Base-by-base conservation (phyloP, 257 asterid genomes). In the Nicotiana tomentosiformis region DNA sequence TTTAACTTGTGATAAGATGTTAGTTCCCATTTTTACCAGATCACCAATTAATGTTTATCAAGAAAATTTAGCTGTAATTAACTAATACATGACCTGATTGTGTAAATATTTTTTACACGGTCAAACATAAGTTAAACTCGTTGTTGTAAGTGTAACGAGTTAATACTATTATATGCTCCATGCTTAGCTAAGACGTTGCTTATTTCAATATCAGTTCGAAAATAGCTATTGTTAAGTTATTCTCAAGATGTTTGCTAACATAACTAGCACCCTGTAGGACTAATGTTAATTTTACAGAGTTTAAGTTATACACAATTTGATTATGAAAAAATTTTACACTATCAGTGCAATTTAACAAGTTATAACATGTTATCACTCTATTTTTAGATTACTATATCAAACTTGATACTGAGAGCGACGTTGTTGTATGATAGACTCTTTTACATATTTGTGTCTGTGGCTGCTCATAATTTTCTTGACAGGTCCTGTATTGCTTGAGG, bases 401-500 rank as follows among this genome's bases (percentile, higher is more conserved):
- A 70, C 35, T 4, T 70, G 78, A 70, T 72, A 72, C 15, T 7
- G 60, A 46, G 79, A 14, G 61, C 1, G 79, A 23, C 4, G 39
- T 23, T 72, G 61, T 43, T 0, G 20, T 72, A 43, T 23, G 79
- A 23, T 72, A 46, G 8, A 72, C 8, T 72, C 79, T 46, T 15
- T 72, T 72, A 23, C 79, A 23, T 72, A 72, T 3, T 46, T 72
- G 61, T 69, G 57, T 46, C 5, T 72, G 61, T 76, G 64, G 46
- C 43, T 76, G 29, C 6, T 61, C 4, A 78, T 26, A 39, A 26
- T 32, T 51, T 78, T 55, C 82, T 55, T 43, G 61, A 0, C 80
- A 87, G 90, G 88, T 64, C 90, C 90, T 4, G 80, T 85, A 30
- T 76, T 87, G 57, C 88, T 87, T 51, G 90, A 87, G 69, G 90